Evolutionary conservation across 2,329 filamentous ascomycete species (phyloP).

Genomic region (Colletotrichum sp.): DNA sequence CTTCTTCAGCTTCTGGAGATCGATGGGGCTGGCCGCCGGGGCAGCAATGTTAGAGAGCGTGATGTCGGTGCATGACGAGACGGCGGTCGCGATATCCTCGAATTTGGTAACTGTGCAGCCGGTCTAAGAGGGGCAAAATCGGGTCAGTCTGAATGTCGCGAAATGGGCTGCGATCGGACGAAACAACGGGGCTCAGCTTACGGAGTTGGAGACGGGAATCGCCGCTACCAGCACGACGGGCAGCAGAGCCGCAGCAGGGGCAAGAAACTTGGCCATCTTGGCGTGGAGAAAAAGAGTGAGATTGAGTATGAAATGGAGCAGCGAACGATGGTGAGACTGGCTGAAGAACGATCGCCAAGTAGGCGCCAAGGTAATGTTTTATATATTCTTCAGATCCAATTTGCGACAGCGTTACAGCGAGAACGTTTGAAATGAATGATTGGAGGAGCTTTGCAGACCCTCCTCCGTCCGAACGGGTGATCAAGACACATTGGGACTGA

Average conservation of each 20-base stretch:
- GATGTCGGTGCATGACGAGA: conserved; percentile 5
- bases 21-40: conserved; percentile 1
- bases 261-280: conserved; percentile 11
- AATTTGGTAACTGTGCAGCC: conserved; percentile 3
- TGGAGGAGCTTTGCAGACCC: background rate
- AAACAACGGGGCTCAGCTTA: background rate
- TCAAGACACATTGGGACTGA: background rate
- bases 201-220: background rate
- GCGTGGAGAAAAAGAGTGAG: background rate
- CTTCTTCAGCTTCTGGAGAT: conserved; percentile 1
- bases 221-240: conserved; percentile 6
- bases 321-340: background rate
- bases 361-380: background rate
- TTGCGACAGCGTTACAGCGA: background rate
- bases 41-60: conserved; percentile 15
- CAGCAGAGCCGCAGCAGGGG: conserved; percentile 8
- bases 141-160: background rate
- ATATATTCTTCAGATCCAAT: conserved; percentile 9
- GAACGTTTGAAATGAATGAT: background rate
- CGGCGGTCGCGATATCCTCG: conserved; percentile 6
- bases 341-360: background rate
- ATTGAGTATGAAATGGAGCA: background rate
- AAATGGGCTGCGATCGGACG: background rate
- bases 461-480: conserved; percentile 6
- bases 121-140: background rate